Base-by-base conservation (phyloP, 352 stramenopile genomes). In the Pilasporangium apinafurcum region DNA sequence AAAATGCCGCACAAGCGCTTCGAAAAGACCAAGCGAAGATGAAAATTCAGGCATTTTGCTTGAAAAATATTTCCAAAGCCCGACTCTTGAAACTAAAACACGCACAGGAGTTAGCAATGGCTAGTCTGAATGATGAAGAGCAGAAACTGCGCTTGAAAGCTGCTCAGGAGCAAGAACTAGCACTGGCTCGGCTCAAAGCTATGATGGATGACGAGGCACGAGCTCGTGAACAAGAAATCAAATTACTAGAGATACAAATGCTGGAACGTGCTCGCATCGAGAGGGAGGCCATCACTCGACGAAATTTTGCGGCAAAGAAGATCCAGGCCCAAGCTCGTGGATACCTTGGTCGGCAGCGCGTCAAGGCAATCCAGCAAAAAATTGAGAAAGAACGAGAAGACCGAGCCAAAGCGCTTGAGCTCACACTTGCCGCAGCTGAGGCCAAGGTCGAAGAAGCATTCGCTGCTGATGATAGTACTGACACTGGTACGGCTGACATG, bases 201-300 rank as follows among this genome's bases (percentile, higher is more conserved):
- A 53, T 83, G 44, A 86, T 92, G 63, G 77, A 90, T 30, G 73
- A 87, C 12, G 77, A 92, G 16, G 67, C 68, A 7, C 51, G 77
- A 4, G 62, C 56, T 6, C 50, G 68, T 4, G 77, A 92, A 27
- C 72, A 86, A 32, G 80, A 92, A 50, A 62, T 86, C 31, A 76
- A 79, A 27, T 65, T 76, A 26, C 63, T 92, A 1, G 72, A 89
- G 48, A 44, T 72, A 10, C 55, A 89, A 37, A 86, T 92, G 65
- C 62, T 86, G n/a, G 75, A 90, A 32, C 77, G 73, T 8, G 75
- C 77, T 14, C 41, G 61, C n/a, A 56, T 43, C 12, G 80, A 91
- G 47, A 86, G 88, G 48, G 68, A 80, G 29, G 57, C 73, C 0
- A 58, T 88, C 8, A 68, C 65, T 2, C 43, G 55, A 4, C 69